A percentile compares a stretch with the other conserved stretches of the same genome.
phyloP scores from a whole-genome alignment of 768 basidiomycete genomes.

The Flagelloscypha sp. region DNA sequence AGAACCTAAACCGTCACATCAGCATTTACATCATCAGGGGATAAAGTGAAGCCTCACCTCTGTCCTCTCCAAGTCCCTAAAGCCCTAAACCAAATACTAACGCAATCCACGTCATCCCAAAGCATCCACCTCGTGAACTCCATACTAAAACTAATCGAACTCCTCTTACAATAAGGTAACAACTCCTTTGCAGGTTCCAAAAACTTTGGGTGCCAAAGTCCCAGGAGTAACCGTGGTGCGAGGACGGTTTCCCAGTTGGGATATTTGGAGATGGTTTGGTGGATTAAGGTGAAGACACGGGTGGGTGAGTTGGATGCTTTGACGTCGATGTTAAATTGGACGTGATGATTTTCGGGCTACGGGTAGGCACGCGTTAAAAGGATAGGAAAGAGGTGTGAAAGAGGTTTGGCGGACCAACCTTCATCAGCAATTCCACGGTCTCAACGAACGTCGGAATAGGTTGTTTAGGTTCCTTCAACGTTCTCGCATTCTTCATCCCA shows the following conservation, averaged over 20 bases:
- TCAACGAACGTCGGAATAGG: slow-evolving; percentile 36
- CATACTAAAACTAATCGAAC: background rate
- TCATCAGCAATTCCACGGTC: slow-evolving; percentile 33
- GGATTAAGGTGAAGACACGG: slow-evolving; percentile 23
- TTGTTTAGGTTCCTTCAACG: slow-evolving; percentile 27
- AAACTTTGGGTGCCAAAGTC: slow-evolving; percentile 35
- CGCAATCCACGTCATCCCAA: background rate
- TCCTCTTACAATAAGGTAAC: background rate
- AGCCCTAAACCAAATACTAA: background rate
- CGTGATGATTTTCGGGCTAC: slow-evolving; percentile 11
- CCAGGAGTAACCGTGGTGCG: slow-evolving; percentile 22
- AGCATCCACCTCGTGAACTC: background rate
- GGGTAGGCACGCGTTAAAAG: too few species aligned
- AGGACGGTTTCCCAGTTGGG: slow-evolving; percentile 19
- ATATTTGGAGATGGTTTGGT: slow-evolving; percentile 15
- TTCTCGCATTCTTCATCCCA: slow-evolving; percentile 28
- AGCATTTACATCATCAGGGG: background rate
- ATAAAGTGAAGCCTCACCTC: background rate
- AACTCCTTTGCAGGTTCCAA: slow-evolving; percentile 21
- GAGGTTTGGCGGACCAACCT: too few species aligned
- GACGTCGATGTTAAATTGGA: slow-evolving; percentile 30
- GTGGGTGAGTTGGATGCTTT: slow-evolving; percentile 39
- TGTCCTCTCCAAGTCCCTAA: background rate
- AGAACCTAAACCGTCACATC: background rate
- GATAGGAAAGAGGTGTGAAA: too few species aligned